Conservation (phyloP, 495 filamentous ascomycete species). For the Penicillium tannophilum region DNA sequence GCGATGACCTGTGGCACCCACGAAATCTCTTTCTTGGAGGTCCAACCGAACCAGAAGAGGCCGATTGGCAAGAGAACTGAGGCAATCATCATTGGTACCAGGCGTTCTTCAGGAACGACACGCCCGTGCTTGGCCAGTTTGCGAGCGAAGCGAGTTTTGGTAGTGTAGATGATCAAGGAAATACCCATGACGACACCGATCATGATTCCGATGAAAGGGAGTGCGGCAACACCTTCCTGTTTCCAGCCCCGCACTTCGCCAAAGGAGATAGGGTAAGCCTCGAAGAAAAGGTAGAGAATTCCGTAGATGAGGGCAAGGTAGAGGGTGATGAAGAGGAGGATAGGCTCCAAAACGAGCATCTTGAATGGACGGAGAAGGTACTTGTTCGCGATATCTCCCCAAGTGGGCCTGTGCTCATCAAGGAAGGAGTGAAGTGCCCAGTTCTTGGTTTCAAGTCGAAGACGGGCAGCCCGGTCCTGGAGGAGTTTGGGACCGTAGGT, state of each 20-base stretch:
- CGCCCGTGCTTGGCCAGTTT: constrained; percentile 50
- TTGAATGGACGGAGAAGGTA: constrained; percentile 62
- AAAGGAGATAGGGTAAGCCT: constrained; percentile 62
- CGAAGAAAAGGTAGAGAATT: constrained; percentile 65
- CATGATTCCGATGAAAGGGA: constrained; percentile 63
- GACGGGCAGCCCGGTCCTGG: constrained; percentile 53
- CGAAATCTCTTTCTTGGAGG: constrained; percentile 40
- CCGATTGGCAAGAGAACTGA: constrained; percentile 57
- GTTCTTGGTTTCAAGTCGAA: constrained; percentile 64
- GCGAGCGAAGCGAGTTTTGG: constrained; percentile 54
- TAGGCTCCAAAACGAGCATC: constrained; percentile 63
- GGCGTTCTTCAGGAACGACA: constrained; percentile 59
- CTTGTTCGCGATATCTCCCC: constrained; percentile 46
- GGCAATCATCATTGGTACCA: constrained; percentile 61
- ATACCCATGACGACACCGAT: constrained; percentile 56
- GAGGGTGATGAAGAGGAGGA: constrained; percentile 55
- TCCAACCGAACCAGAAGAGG: constrained; percentile 70
- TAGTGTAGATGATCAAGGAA: constrained; percentile 49
- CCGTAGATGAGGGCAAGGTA: constrained; percentile 59
- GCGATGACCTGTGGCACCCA: constrained; percentile 55
- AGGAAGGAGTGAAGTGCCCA: constrained; percentile 59
- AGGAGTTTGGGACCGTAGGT: constrained; percentile 62
- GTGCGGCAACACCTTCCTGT: constrained; percentile 45
- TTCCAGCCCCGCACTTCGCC: constrained; percentile 54
- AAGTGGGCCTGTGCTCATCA: constrained; percentile 55